Evolutionary conservation across 1,284 basidiomycete genomes (phyloP).

Genomic region (Uromyces viciae-fabae): DNA sequence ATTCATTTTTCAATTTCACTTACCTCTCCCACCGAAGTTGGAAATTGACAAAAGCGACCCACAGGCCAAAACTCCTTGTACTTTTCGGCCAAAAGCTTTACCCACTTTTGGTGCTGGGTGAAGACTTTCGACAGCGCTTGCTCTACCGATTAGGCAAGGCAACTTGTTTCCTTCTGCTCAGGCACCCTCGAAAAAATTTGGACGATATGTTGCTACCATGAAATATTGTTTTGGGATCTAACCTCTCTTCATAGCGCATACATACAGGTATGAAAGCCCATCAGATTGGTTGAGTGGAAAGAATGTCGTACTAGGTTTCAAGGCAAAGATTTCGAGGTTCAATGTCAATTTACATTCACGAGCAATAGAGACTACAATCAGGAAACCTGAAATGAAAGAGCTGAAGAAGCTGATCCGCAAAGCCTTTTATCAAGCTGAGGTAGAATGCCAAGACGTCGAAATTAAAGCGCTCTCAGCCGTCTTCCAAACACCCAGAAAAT

Average conservation of each 20-base stretch:
- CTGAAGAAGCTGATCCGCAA: constrained; percentile 68
- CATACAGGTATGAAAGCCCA: constrained; percentile 74
- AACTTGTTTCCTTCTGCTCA: constrained; percentile 69
- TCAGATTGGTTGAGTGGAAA: constrained; percentile 73
- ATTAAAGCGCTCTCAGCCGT: constrained; percentile 73
- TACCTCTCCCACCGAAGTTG: constrained; percentile 58
- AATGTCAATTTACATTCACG: constrained; percentile 89
- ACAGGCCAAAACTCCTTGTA: constrained; percentile 71
- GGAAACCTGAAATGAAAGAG: constrained; percentile 55
- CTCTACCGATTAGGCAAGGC: constrained; percentile 83
- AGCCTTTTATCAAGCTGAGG: constrained; percentile 86
- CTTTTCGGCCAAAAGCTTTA: constrained; percentile 77
- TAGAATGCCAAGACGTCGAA: constrained; percentile 73
- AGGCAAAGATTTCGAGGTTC: constrained; percentile 75
- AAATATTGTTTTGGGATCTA: constrained; percentile 82
- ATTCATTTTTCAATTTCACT: constrained; percentile 88
- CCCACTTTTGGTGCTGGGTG: constrained; percentile 93
- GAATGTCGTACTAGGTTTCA: constrained; percentile 74
- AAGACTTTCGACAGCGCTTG: constrained; percentile 74
- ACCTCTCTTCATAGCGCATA: constrained; percentile 78
- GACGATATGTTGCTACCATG: constrained; percentile 80
- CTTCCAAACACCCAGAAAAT: constrained; percentile 69
- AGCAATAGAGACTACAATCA: constrained; percentile 66
- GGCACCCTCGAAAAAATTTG: constrained; percentile 79
- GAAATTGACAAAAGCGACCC: constrained; percentile 36